phyloP scores from a whole-genome alignment of 2,329 filamentous ascomycete species.

The Claviceps pazoutovae region DNA sequence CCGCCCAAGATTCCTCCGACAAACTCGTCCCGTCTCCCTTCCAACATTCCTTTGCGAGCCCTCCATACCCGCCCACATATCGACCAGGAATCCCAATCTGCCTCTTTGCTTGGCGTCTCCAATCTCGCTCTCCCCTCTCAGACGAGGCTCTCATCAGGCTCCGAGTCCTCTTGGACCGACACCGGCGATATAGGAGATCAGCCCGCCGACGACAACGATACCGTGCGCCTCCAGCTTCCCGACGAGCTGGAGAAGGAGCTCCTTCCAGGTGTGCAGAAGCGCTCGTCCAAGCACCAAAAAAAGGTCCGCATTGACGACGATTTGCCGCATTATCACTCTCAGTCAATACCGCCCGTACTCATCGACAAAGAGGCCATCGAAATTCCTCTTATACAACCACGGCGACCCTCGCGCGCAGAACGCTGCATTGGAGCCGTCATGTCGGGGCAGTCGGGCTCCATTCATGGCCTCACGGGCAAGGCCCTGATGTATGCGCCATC shows the following conservation, averaged over 20 bases:
- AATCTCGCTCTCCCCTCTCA: conserved; percentile 27
- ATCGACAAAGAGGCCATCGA: conserved; percentile 65
- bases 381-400: conserved; percentile 55
- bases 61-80: conserved; percentile 33
- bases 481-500: conserved; percentile 59
- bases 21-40: conserved; percentile 53
- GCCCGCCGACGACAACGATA: conserved; percentile 69
- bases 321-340: conserved; percentile 24
- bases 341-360: conserved; percentile 24
- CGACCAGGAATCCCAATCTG: conserved; percentile 26
- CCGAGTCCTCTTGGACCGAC: conserved; percentile 74
- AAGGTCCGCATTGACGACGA: conserved; percentile 57
- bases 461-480: conserved; percentile 90
- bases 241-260: conserved; percentile 51
- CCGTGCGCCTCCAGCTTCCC: conserved; percentile 56
- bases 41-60: conserved; percentile 78
- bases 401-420: conserved; percentile 50
- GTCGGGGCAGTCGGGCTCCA: conserved; percentile 61
- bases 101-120: conserved; percentile 20
- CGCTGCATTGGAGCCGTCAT: conserved; percentile 71
- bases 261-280: conserved; percentile 35
- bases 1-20: conserved; percentile 75
- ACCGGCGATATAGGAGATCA: conserved; percentile 92
- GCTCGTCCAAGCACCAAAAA: conserved; percentile 29
- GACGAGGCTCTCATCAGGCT: conserved; percentile 38